Percentiles rank a stretch among this genome's conserved stretches.
Conservation (phyloP, 805 yeast genomes). For the Jamesozyma spencerorum region DNA sequence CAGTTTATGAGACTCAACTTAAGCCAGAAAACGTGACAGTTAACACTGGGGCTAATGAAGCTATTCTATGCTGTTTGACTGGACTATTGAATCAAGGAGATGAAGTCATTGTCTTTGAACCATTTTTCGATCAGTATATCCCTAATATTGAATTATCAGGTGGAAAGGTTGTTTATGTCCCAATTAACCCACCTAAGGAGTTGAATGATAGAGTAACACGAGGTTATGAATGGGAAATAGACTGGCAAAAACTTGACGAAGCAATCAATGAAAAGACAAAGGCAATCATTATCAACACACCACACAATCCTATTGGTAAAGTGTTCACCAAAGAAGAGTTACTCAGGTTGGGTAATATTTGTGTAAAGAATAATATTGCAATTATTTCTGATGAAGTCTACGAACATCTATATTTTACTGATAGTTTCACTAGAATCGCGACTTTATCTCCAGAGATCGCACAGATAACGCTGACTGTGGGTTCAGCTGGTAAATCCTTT, state of each 20-base stretch:
- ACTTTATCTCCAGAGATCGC: constrained; percentile 71
- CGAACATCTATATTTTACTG: constrained; percentile 72
- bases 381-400: constrained; percentile 92
- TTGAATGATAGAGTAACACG: constrained; percentile 52
- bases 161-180: constrained; percentile 81
- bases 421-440: constrained; percentile 72
- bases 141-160: constrained; percentile 91
- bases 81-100: constrained; percentile 83
- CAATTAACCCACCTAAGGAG: constrained; percentile 73
- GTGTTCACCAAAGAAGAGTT: constrained; percentile 73
- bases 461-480: constrained; percentile 76
- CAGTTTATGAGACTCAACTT: constrained; percentile 48
- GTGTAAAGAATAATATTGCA: constrained; percentile 74
- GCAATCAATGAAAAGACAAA: constrained; percentile 72
- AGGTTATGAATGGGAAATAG: constrained; percentile 82
- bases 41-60: constrained; percentile 97
- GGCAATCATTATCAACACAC: constrained; percentile 81
- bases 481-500: constrained; percentile 95
- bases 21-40: constrained; percentile 44
- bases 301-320: constrained; percentile 95
- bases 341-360: constrained; percentile 63
- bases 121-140: constrained; percentile 94
- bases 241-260: constrained; percentile 64
- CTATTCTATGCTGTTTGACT: constrained; percentile 74
- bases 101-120: constrained; percentile 93